Percentiles rank a stretch among this genome's conserved stretches.
phyloP scores from a whole-genome alignment of 768 basidiomycete species.

The Gautieria morchelliformis region DNA sequence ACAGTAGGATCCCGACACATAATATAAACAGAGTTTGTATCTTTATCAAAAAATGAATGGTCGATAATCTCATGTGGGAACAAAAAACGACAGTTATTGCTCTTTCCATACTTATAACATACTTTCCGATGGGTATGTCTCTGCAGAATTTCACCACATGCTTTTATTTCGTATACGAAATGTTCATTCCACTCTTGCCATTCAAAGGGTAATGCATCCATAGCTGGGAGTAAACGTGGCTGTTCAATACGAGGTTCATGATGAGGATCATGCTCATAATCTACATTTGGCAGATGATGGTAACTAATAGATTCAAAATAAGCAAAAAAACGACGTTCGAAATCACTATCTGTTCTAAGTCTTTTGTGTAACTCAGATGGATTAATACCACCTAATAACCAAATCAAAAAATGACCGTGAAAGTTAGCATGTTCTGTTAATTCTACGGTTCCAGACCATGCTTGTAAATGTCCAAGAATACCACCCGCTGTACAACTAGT shows the following conservation, averaged over 20 bases:
- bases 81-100: conserved; percentile 19
- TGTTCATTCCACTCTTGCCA: conserved; percentile 8
- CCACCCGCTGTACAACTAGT: conserved; percentile 18
- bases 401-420: conserved; percentile 34
- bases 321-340: conserved; percentile 12
- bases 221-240: conserved; percentile 12
- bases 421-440: conserved; percentile 30
- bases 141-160: conserved; percentile 17
- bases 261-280: conserved; percentile 10
- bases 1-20: conserved; percentile 20
- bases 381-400: conserved; percentile 27
- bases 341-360: conserved; percentile 9
- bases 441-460: conserved; percentile 33
- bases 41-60: conserved; percentile 20
- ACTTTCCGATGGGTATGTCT: conserved; percentile 14
- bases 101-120: conserved; percentile 25
- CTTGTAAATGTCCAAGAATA: conserved; percentile 23
- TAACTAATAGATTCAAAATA: conserved; percentile 21
- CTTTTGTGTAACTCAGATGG: conserved; percentile 20
- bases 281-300: conserved; percentile 16
- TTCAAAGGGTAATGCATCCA: neutral
- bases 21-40: conserved; percentile 23
- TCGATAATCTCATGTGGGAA: conserved; percentile 26
- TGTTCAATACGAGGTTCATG: conserved; percentile 17
- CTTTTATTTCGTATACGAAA: conserved; percentile 14